A percentile compares a stretch with the other conserved stretches of the same genome.
Evolutionary conservation across 331 rosid species (phyloP).

Genomic region (Telfairia occidentalis): DNA sequence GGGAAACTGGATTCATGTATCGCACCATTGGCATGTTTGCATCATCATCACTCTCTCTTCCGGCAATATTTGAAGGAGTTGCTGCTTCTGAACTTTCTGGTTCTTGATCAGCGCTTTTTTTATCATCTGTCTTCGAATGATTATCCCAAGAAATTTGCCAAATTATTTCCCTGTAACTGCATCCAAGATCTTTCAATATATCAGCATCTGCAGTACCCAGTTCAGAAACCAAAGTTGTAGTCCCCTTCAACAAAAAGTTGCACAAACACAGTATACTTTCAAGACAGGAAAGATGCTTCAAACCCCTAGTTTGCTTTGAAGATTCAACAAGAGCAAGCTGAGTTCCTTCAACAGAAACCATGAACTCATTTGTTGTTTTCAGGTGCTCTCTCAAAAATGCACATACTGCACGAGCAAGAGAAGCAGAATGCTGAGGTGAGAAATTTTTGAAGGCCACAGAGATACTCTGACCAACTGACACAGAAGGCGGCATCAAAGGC

Average conservation of each 20-base stretch:
- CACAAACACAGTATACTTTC: slow-evolving; percentile 72
- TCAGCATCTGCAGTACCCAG: slow-evolving; percentile 80
- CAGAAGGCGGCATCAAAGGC: slow-evolving; percentile 75
- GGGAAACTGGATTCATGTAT: slow-evolving; percentile 73
- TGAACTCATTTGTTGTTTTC: slow-evolving; percentile 73
- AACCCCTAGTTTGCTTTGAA: slow-evolving; percentile 47
- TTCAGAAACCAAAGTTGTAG: slow-evolving; percentile 72
- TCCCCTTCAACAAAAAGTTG: slow-evolving; percentile 76
- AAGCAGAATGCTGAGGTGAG: slow-evolving; percentile 82
- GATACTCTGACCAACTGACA: slow-evolving; percentile 75
- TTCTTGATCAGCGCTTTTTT: slow-evolving; percentile 58
- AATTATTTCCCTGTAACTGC: slow-evolving; percentile 66
- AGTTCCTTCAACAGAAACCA: slow-evolving; percentile 63
- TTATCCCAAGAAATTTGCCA: slow-evolving; percentile 86
- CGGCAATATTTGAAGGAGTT: slow-evolving; percentile 45
- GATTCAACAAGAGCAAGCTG: slow-evolving; percentile 70
- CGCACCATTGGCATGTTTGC: slow-evolving; percentile 64
- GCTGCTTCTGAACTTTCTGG: slow-evolving; percentile 55
- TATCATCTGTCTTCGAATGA: slow-evolving; percentile 69
- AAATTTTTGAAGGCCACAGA: slow-evolving; percentile 87
- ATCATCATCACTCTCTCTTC: slow-evolving; percentile 95
- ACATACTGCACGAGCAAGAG: slow-evolving; percentile 85
- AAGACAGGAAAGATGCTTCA: slow-evolving; percentile 75
- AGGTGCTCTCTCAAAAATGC: slow-evolving; percentile 71
- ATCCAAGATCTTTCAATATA: slow-evolving; percentile 80